Evolutionary conservation across 192 early-diverging fungal genomes (phyloP), one percentile per base, ranked within the genome.

Genomic region (Coemansia sp.): DNA sequence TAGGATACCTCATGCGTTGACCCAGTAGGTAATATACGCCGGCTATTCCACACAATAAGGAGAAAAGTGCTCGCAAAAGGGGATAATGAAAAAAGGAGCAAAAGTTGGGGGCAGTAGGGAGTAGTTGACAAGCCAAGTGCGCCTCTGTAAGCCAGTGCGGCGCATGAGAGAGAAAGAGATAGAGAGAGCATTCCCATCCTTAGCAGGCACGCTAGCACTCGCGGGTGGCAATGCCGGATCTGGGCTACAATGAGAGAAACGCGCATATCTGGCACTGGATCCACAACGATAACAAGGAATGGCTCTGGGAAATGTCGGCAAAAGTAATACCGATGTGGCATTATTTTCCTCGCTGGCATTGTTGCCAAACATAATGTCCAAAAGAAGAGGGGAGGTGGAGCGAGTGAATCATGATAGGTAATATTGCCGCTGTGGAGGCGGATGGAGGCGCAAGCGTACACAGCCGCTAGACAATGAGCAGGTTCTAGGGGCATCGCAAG

Each of bases 371-470:
- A 58, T 35, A 58, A 58, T 58, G 56, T n/a, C 35, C 34, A 58
- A 35, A 57, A 35, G 34, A 37, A 20, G 34, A 34, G 56, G 28
- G 26, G 31, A 35, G 56, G 20, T 28, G n/a, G 35, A 23, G 34
- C 34, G 56, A 58, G n/a, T 21, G 56, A 58, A 58, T 37, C 56
- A 58, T 12, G 33, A 23, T 58, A 37, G 56, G 56, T 58, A 58
- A 58, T 58, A 58, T 34, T 58, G 56, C 56, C 56, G 56, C 35
- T 58, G 56, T 58, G 56, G 56, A 58, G 56, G 56, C 56, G 34
- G 56, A 36, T 28, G 56, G 56, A 7, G 20, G 34, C 31, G 36
- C 56, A 58, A 20, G 56, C 34, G 31, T 6, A 34, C 56, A 14
- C 18, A 35, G 36, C 37, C 16, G 18, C n/a, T n/a, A 36, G 60